phyloP scores from a whole-genome alignment of 163 green algal genomes.

The Smithsoniella earleae region DNA sequence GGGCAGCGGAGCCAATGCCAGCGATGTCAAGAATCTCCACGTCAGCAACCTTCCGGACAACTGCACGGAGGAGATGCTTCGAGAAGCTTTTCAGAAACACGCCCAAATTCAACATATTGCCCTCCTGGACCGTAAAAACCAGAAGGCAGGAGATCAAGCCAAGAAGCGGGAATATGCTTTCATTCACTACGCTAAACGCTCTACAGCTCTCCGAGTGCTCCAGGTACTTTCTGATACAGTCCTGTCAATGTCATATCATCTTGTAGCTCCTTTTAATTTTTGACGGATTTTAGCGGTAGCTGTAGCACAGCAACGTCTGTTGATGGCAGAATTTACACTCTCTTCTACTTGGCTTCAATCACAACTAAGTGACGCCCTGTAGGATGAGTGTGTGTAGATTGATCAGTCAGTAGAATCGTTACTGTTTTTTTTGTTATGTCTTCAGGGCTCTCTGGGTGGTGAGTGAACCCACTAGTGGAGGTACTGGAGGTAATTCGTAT shows the following conservation, averaged over 20 bases:
- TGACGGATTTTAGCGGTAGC: neutral
- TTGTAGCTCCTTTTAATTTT: neutral
- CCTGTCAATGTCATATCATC: neutral
- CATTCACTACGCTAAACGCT: slow-evolving; percentile 12
- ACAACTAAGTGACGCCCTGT: neutral
- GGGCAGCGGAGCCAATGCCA: neutral
- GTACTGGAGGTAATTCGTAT: neutral
- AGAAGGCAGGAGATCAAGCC: neutral
- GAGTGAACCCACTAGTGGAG: too few species aligned
- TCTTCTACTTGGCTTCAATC: neutral
- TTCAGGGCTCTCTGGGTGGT: too few species aligned
- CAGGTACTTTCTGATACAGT: neutral
- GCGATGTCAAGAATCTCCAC: slow-evolving; percentile 2
- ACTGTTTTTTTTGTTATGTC: neutral
- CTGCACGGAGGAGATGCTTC: slow-evolving; percentile 1
- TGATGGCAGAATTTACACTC: neutral
- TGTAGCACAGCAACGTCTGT: neutral
- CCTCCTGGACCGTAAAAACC: slow-evolving; percentile 1
- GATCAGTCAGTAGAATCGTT: neutral
- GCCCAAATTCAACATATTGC: neutral
- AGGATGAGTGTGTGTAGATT: neutral
- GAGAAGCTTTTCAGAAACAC: neutral
- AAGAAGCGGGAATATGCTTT: slow-evolving; percentile 26
- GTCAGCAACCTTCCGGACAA: slow-evolving; percentile 24
- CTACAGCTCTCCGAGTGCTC: neutral